Base-by-base conservation (phyloP, 1,284 basidiomycete species). In the Cryptococcus sp. region DNA sequence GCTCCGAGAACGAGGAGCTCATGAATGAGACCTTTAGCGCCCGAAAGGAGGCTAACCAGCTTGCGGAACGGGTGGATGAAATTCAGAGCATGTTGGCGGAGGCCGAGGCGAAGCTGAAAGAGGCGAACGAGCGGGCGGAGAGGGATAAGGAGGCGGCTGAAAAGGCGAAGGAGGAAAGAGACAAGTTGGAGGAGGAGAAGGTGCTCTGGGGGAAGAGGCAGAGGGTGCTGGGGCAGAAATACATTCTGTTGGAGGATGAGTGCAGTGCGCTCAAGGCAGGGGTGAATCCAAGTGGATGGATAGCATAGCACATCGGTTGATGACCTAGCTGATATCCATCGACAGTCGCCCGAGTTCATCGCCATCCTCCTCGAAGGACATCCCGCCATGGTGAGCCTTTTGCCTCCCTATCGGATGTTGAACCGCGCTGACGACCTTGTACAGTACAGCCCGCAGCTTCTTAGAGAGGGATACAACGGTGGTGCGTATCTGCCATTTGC, bases 281-380 rank as follows among this genome's bases (percentile, higher is more conserved):
- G 44, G 44, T 23, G 13, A 45, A 20, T 13, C 21, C 11, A 12
- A 23, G 44, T 23, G 21, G 35, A 35, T 15, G 35, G 15, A 36
- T 3, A 21, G n/a, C n/a, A n/a, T 36, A 39, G 13, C 15, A 28
- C 12, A 23, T 37, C 1, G 7, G 36, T 43, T 16, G 37, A 16
- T 37, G 23, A 3, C 33, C 37, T 38, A 23, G 52, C 48, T 13
- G 35, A 49, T 28, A 46, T 28, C 13, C 20, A 40, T 9, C 5
- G 28, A 33, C 28, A 33, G 28, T 33, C 28, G 18, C 39, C 43
- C 12, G 47, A 53, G 2, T 65, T 65, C 39, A 54, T 59, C 5
- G 52, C 54, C 9, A 55, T 69, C 3, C 57, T 67, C 13, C 56
- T 69, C 12, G 62, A 67, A 40, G 66, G 62, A n/a, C 61, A 69